These are phyloP conservation scores for Ogataea henricii DNA, from an alignment of 805 yeast species.

Conservation along the genomic window DNA sequence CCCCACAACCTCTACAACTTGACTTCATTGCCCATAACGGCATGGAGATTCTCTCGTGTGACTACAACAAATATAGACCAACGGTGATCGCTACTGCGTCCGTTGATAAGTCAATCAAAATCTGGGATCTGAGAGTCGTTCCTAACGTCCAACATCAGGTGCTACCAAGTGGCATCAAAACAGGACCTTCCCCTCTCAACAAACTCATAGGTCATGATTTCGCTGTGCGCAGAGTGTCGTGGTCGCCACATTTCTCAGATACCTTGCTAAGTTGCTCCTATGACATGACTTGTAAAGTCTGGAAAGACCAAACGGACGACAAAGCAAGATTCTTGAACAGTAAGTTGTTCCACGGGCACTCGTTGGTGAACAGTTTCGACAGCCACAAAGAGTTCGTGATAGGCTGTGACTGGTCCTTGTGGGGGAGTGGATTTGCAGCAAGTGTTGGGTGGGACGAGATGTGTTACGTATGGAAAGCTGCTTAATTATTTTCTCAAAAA, in stretches of 20 bases:
- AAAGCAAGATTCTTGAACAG: conserved; percentile 54
- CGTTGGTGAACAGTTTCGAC: conserved; percentile 59
- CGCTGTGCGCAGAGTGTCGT: conserved; percentile 77
- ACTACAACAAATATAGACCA: conserved; percentile 88
- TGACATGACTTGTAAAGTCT: conserved; percentile 89
- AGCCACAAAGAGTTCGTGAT: conserved; percentile 85
- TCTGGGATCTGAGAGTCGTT: conserved; percentile 88
- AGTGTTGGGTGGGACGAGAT: conserved; percentile 97
- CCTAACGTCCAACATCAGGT: conserved; percentile 33
- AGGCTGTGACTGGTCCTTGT: conserved; percentile 92
- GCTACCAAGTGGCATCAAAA: conserved; percentile 44
- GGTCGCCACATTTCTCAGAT: conserved; percentile 87
- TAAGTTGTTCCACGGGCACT: conserved; percentile 47
- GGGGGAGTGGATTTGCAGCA: conserved; percentile 97
- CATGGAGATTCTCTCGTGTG: conserved; percentile 76
- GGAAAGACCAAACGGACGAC: conserved; percentile 73
- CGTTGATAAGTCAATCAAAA: conserved; percentile 79
- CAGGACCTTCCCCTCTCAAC: conserved; percentile 70
- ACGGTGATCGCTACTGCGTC: conserved; percentile 84
- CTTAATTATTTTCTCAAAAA: conserved; percentile 26
- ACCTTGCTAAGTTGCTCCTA: conserved; percentile 76
- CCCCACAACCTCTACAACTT: conserved; percentile 58
- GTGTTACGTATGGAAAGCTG: conserved; percentile 85
- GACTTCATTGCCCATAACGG: conserved; percentile 77
- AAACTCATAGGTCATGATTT: conserved; percentile 85